Evolutionary conservation across 352 stramenopile genomes (phyloP).

Genomic region (Globisporangium apiculatum): DNA sequence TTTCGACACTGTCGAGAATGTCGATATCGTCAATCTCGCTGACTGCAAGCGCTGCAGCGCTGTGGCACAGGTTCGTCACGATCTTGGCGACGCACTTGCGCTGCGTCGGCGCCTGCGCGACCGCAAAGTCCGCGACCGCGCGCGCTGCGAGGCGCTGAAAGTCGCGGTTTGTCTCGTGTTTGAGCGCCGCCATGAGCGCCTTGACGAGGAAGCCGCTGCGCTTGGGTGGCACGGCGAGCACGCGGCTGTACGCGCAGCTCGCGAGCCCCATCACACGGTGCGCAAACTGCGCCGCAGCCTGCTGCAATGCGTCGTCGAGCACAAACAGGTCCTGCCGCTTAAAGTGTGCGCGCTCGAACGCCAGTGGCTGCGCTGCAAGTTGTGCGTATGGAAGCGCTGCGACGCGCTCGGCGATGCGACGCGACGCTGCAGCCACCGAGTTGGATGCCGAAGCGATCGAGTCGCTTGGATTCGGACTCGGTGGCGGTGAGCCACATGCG

Average conservation of each 20-base stretch:
- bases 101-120: constrained; percentile 38
- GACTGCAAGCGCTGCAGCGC: constrained; percentile 31
- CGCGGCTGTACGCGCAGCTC: constrained; percentile 42
- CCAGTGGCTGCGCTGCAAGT: constrained; percentile 21
- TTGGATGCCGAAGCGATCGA: neutral
- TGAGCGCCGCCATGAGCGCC: constrained; percentile 74
- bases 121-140: constrained; percentile 50
- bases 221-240: constrained; percentile 52
- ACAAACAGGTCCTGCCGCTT: constrained; percentile 78
- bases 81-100: constrained; percentile 75
- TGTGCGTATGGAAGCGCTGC: constrained; percentile 42
- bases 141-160: constrained; percentile 42
- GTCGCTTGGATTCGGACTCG: neutral
- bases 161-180: constrained; percentile 38
- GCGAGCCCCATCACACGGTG: constrained; percentile 58
- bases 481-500: neutral
- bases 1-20: neutral
- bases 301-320: constrained; percentile 59
- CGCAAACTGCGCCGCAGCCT: constrained; percentile 40
- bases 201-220: constrained; percentile 76
- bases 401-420: constrained; percentile 55
- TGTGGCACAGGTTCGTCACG: constrained; percentile 72
- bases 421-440: constrained; percentile 39
- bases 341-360: constrained; percentile 69
- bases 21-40: no score